Evolutionary conservation across 1,139 yeast species (phyloP).

Genomic region (Barnettozyma hawaiiensis): DNA sequence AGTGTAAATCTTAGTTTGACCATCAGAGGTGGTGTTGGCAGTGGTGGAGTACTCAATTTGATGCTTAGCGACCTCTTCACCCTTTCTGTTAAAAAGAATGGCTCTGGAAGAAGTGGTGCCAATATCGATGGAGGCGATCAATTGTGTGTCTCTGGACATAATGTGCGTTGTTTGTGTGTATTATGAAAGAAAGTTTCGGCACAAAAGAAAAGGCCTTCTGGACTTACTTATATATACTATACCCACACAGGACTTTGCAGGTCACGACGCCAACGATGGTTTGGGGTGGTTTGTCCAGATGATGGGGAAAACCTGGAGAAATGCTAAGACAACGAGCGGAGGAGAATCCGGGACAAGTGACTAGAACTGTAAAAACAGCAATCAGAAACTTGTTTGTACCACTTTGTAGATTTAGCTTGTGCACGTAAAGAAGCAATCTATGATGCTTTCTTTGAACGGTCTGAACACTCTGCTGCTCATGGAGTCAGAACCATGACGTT

Average conservation of each 20-base stretch:
- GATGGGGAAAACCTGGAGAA: not conserved
- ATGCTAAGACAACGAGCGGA: not conserved
- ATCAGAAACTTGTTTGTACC: no score
- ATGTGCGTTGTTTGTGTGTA: not conserved
- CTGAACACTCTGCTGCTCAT: not conserved
- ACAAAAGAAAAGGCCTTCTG: not conserved
- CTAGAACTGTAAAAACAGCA: not conserved
- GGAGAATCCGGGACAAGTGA: not conserved
- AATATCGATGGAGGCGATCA: conserved; percentile 75
- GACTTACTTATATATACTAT: not conserved
- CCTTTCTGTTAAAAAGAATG: conserved; percentile 67
- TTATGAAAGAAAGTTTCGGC: not conserved
- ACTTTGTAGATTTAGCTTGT: no score
- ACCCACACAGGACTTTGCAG: conserved; percentile 1
- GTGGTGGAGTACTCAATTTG: conserved; percentile 87
- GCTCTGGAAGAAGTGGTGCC: conserved; percentile 96
- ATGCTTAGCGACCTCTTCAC: conserved; percentile 76
- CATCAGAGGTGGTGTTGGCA: conserved; percentile 39
- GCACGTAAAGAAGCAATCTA: not conserved
- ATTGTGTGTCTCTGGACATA: conserved; percentile 25
- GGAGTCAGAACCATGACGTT: not conserved
- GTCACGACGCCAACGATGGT: not conserved
- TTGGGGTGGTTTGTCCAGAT: conserved; percentile 1
- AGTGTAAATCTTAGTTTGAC: conserved; percentile 53
- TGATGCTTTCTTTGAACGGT: not conserved